Evolutionary conservation across 2,329 filamentous ascomycete species (phyloP).

Genomic region (Alternaria rosae): DNA sequence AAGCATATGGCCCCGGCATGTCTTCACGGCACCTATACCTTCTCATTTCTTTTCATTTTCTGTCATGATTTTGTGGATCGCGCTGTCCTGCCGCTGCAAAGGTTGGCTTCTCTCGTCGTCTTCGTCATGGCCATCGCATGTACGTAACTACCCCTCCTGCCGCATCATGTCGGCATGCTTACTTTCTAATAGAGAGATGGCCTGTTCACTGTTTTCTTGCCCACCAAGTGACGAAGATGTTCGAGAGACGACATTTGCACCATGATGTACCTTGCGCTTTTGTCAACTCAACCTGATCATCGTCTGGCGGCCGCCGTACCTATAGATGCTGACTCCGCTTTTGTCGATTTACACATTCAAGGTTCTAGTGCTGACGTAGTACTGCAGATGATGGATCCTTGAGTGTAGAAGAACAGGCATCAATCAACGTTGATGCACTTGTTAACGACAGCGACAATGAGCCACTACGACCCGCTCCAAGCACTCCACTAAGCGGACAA

Average conservation of each 20-base stretch:
- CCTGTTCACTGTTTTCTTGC: conserved; percentile 41
- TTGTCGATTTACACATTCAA: conserved; percentile 2
- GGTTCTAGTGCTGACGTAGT: conserved; percentile 53
- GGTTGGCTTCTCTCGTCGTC: conserved; percentile 53
- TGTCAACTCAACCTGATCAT: conserved; percentile 20
- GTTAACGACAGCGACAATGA: conserved; percentile 63
- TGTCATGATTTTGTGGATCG: conserved; percentile 41
- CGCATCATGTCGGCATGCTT: conserved; percentile 50
- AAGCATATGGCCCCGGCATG: conserved; percentile 41
- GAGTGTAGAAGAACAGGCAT: conserved; percentile 66
- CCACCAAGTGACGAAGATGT: conserved; percentile 52
- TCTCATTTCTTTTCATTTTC: conserved; percentile 29
- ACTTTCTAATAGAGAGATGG: conserved; percentile 54
- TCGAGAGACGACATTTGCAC: conserved; percentile 39
- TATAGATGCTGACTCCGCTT: conserved; percentile 6
- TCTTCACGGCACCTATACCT: conserved; percentile 45
- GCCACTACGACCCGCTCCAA: conserved; percentile 40
- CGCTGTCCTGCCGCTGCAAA: conserved; percentile 46
- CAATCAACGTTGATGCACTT: conserved; percentile 70
- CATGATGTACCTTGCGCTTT: conserved; percentile 40
- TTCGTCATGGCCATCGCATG: conserved; percentile 56
- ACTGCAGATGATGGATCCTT: conserved; percentile 67
- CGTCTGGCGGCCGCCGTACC: conserved; percentile 30
- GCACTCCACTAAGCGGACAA: conserved; percentile 29
- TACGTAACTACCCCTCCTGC: conserved; percentile 54